phyloP scores from a whole-genome alignment of 2,329 filamentous ascomycete species.

The Allantophomopsis lycopodina region DNA sequence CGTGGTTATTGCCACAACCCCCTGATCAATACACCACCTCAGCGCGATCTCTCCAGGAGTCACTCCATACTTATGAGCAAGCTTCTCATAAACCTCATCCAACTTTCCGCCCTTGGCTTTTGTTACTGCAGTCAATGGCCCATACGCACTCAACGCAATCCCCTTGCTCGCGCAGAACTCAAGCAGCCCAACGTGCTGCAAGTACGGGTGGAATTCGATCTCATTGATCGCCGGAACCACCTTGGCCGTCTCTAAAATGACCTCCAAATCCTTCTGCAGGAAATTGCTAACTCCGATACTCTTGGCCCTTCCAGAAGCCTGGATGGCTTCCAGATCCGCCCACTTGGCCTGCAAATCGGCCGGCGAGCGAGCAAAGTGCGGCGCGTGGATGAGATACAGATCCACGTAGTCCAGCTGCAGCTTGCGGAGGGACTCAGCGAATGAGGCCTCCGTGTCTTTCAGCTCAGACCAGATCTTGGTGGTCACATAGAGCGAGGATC shows the following conservation, averaged over 20 bases:
- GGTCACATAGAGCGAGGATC: constrained; percentile 55
- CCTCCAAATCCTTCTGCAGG: constrained; percentile 37
- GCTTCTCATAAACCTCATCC: constrained; percentile 30
- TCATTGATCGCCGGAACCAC: constrained; percentile 61
- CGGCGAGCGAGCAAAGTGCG: constrained; percentile 31
- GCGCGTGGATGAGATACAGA: constrained; percentile 51
- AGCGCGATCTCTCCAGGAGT: constrained; percentile 36
- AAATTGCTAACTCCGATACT: constrained; percentile 76
- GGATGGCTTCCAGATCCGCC: constrained; percentile 51
- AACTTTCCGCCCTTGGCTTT: constrained; percentile 37
- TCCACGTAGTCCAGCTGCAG: constrained; percentile 61
- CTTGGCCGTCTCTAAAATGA: constrained; percentile 41
- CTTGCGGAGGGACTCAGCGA: constrained; percentile 46
- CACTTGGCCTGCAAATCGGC: constrained; percentile 42
- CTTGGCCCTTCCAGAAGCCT: constrained; percentile 47
- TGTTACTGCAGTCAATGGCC: constrained; percentile 35
- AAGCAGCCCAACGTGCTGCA: constrained; percentile 48
- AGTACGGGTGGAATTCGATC: constrained; percentile 69
- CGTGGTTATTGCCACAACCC: constrained; percentile 40
- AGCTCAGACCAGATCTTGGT: constrained; percentile 31
- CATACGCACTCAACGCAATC: constrained; percentile 43
- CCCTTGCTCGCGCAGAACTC: constrained; percentile 40
- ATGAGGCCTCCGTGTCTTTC: constrained; percentile 29
- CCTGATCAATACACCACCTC: constrained; percentile 43
- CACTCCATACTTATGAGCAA: constrained; percentile 46